Evolutionary conservation across 2,329 filamentous ascomycete genomes (phyloP), one percentile per base, ranked within the genome.

Genomic region (Botryosphaeria dothidea): DNA sequence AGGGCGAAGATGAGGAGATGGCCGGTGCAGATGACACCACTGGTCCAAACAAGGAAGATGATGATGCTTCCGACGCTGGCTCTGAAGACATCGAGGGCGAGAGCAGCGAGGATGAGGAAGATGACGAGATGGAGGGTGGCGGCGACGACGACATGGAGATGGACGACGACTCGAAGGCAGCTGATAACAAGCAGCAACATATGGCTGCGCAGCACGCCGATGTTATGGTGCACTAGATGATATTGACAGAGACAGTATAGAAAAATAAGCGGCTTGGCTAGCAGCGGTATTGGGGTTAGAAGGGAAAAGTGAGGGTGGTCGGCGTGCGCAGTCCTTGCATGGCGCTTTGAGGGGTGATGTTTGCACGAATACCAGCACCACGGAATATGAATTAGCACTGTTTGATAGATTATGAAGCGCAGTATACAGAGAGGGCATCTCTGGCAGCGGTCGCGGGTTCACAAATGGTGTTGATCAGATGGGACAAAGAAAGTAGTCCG

Each of bases 1-100:
- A 83, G 66, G 87, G 84, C 49, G 89, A 90, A 65, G 91, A 93
- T 69, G 83, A 86, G 5, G 90, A 92, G 68, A 93, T 94, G 91
- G 90, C 85, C 54, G 90, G 90, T 43, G 86, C 83, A 17, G 90
- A 91, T 62, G 82, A 81, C 56, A 80, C 79, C 27, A 80, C 81
- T 57, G 81, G 78, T 66, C 79, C 80, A 38, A 80, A 77, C 45
- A 81, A 83, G 23, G 86, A 91, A 19, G 90, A 91, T 62, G 56
- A 60, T 5, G 88, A 88, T 66, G 82, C 83, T 69, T 91, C 89
- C 17, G 90, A 93, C 67, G 90, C 88, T 66, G 91, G 88, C 69
- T 92, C 89, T 71, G 91, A 93, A 75, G 91, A 93, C 75, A 87
- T 93, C 51, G 91, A 92, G 72, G 89, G 88, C 64, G 91, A 93